Base-by-base conservation (phyloP, 345 rosid genomes). In the Cardamine occulta region DNA sequence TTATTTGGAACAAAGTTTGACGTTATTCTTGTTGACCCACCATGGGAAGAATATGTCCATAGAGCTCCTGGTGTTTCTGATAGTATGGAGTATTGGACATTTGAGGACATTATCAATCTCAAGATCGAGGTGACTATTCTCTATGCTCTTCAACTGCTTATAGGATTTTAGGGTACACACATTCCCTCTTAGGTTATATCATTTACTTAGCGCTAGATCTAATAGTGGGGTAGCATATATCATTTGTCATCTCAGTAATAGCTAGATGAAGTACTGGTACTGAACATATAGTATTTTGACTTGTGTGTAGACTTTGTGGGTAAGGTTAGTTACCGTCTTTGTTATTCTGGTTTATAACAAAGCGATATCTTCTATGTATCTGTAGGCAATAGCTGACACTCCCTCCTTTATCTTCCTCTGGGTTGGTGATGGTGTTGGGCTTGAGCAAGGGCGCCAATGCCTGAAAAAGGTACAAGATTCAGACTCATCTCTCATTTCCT, bases 11-110 rank as follows among this genome's bases (percentile, higher is more conserved):
- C 96, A 64, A 95, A 95, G 88, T 95, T 95, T 71, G 99, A 95
- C 84, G 99, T 95, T 45, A 95, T 95, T 76, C 93, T 95, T 75
- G 88, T 95, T 59, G 99, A 95, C 68, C 99, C 99, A 48, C 99
- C 99, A 8, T 95, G 98, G 99, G 99, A 95, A 80, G 99, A 95
- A 80, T 95, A 95, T 80, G 99, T 90, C 75, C 99, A 95, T 79
- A 88, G 98, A 37, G 99, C 99, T 79, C 99, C 97, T 77, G 99
- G 99, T 75, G 96, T 88, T 72, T 90, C 96, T 61, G 99, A 95
- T 84, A 92, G 90, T 78, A 86, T 88, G 87, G 99, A 95, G 74
- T 95, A 95, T 82, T 95, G 99, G 99, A 88, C 91, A 48, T 89
- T 92, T 86, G 98, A 95, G 59, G 99, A 90, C 72, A 95, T 95